Percentiles rank a stretch among this genome's conserved stretches.
Evolutionary conservation across 768 basidiomycete species (phyloP).

Genomic region (Lepiota venenata): DNA sequence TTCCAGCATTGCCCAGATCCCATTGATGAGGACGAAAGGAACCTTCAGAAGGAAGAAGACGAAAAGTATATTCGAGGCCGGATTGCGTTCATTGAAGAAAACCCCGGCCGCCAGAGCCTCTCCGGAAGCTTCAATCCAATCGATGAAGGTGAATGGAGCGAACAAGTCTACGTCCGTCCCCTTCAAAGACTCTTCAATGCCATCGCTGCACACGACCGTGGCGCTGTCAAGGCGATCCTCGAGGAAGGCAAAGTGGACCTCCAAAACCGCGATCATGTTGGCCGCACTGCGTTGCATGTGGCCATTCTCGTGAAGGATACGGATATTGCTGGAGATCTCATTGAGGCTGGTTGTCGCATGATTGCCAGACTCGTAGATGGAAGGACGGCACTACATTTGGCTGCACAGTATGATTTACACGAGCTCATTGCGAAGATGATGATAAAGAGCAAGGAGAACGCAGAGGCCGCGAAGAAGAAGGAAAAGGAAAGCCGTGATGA

Average conservation of each 20-base stretch:
- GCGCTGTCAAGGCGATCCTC: constrained; percentile 27
- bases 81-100: constrained; percentile 53
- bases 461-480: constrained; percentile 22
- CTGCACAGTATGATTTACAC: constrained; percentile 43
- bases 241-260: constrained; percentile 42
- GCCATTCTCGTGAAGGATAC: constrained; percentile 44
- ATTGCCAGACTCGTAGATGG: constrained; percentile 57
- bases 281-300: constrained; percentile 56
- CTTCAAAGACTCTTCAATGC: constrained; percentile 53
- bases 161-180: constrained; percentile 54
- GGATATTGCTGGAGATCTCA: constrained; percentile 46
- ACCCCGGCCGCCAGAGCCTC: constrained; percentile 59
- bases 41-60: constrained; percentile 50
- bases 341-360: constrained; percentile 55
- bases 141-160: constrained; percentile 64
- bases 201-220: constrained; percentile 41
- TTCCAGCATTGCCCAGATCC: constrained; percentile 51
- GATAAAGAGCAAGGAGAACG: constrained; percentile 42
- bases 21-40: constrained; percentile 50
- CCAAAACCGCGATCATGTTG: constrained; percentile 57
- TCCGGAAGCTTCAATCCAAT: constrained; percentile 66
- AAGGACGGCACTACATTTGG: constrained; percentile 51
- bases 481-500: constrained; percentile 19
- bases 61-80: constrained; percentile 50
- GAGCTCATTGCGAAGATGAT: constrained; percentile 46